A percentile compares a stretch with the other conserved stretches of the same genome.
Evolutionary conservation across 1,284 basidiomycete species (phyloP).

Genomic region (Leucoagaricus sp.): DNA sequence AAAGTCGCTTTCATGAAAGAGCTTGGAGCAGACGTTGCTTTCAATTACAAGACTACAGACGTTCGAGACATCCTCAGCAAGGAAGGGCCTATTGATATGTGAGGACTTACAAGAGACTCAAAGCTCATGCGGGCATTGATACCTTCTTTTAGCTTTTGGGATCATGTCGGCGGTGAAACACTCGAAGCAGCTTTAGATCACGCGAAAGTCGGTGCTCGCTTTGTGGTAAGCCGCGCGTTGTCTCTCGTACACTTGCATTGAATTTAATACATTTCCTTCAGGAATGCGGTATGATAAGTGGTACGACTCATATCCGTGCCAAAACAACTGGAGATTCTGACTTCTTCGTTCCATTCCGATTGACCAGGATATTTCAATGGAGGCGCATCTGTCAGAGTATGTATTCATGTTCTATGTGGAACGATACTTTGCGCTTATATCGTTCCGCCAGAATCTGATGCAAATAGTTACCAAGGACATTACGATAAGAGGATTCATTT

Average conservation of each 20-base stretch:
- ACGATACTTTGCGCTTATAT: neutral
- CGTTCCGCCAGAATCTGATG: constrained; percentile 27
- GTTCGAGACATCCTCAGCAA: constrained; percentile 47
- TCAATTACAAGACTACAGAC: constrained; percentile 62
- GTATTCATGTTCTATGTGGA: neutral
- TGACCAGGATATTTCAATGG: neutral
- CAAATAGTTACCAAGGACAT: constrained; percentile 51
- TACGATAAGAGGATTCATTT: constrained; percentile 56
- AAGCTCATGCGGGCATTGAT: constrained; percentile 17
- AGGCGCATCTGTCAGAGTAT: constrained; percentile 1
- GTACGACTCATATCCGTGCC: neutral
- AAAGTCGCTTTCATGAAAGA: constrained; percentile 58
- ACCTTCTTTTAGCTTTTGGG: constrained; percentile 21
- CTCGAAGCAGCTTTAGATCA: constrained; percentile 49
- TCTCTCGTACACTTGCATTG: neutral
- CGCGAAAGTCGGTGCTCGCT: constrained; percentile 12
- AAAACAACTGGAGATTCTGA: neutral
- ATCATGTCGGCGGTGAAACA: constrained; percentile 56
- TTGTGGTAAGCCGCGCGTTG: constrained; percentile 6
- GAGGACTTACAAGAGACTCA: constrained; percentile 21
- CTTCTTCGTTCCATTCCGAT: neutral
- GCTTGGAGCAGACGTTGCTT: constrained; percentile 56
- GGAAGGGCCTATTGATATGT: constrained; percentile 46
- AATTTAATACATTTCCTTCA: constrained; percentile 8
- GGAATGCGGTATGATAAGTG: constrained; percentile 35